Evolutionary conservation across 163 green algal genomes (phyloP).

Genomic region (Chlamydomonas reinhardtii): DNA sequence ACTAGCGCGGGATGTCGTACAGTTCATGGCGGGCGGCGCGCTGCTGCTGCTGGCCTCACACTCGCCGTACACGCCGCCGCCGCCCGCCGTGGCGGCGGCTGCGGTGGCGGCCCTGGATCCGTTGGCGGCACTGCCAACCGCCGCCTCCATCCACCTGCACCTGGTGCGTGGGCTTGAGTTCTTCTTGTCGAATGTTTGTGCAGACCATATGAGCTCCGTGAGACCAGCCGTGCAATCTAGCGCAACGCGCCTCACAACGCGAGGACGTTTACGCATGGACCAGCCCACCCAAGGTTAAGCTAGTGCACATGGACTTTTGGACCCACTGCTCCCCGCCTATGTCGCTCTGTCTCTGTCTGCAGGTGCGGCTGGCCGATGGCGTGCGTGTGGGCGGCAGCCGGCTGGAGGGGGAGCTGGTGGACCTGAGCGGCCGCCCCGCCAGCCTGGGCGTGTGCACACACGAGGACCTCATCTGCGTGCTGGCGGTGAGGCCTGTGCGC

Average conservation of each 20-base stretch:
- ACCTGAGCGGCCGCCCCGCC: slow-evolving; percentile 6
- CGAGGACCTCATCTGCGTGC: slow-evolving; percentile 40
- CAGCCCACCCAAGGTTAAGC: too few species aligned
- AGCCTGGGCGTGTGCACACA: slow-evolving; percentile 22
- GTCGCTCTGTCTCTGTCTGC: too few species aligned
- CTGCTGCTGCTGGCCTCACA: slow-evolving; percentile 46
- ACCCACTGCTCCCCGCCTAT: too few species aligned
- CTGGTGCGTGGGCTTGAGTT: slow-evolving; percentile 29
- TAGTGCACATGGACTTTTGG: too few species aligned
- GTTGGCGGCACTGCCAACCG: slow-evolving; percentile 4
- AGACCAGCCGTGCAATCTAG: too few species aligned
- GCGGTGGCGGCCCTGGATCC: neutral
- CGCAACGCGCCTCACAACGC: too few species aligned
- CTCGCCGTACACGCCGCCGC: slow-evolving; percentile 22
- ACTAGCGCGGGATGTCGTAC: slow-evolving; percentile 13
- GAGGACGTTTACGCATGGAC: too few species aligned
- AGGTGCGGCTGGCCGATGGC: slow-evolving; percentile 36
- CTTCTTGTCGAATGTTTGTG: too few species aligned
- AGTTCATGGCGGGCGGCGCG: slow-evolving; percentile 24
- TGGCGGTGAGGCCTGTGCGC: slow-evolving; percentile 21
- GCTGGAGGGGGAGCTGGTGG: slow-evolving; percentile 21
- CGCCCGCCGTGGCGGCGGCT: neutral
- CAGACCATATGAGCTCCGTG: too few species aligned
- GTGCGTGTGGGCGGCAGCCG: slow-evolving; percentile 6
- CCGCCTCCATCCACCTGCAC: slow-evolving; percentile 19